Conservation (phyloP, 2,329 filamentous ascomycete species). For the Colletotrichum ledebouriae region DNA sequence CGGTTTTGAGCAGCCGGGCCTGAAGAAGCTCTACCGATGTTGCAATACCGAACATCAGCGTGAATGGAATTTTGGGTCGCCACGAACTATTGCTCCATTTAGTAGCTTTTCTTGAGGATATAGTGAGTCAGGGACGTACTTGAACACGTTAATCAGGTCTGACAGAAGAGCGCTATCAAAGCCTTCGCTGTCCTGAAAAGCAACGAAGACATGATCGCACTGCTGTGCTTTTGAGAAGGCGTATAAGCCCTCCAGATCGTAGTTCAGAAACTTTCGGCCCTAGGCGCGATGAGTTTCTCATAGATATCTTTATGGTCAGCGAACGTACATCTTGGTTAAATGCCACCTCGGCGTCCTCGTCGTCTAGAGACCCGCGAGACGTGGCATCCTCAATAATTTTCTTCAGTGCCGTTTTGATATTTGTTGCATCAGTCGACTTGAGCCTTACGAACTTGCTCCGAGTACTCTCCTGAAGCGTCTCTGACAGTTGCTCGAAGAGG, state of each 20-base stretch:
- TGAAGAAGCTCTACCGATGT: slow-evolving; percentile 86
- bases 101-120: background rate
- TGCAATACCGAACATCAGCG: slow-evolving; percentile 82
- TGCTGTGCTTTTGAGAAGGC: slow-evolving; percentile 67
- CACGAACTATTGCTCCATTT: slow-evolving; percentile 61
- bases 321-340: slow-evolving; percentile 62
- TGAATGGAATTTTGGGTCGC: slow-evolving; percentile 82
- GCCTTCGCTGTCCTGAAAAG: slow-evolving; percentile 85
- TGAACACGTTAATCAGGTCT: slow-evolving; percentile 77
- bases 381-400: slow-evolving; percentile 78
- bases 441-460: slow-evolving; percentile 74
- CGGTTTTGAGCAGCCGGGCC: slow-evolving; percentile 77
- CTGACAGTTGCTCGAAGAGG: slow-evolving; percentile 78
- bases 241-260: slow-evolving; percentile 80
- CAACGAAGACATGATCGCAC: slow-evolving; percentile 74
- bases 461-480: slow-evolving; percentile 62
- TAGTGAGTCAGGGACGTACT: slow-evolving; percentile 59
- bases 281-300: slow-evolving; percentile 49
- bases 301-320: no score
- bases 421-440: slow-evolving; percentile 78
- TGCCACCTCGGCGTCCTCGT: slow-evolving; percentile 65
- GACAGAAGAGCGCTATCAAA: slow-evolving; percentile 81
- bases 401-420: slow-evolving; percentile 80
- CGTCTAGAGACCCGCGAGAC: slow-evolving; percentile 57
- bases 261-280: slow-evolving; percentile 78